Conservation (phyloP, 1,284 basidiomycete species). For the Ganoderma multipileum region DNA sequence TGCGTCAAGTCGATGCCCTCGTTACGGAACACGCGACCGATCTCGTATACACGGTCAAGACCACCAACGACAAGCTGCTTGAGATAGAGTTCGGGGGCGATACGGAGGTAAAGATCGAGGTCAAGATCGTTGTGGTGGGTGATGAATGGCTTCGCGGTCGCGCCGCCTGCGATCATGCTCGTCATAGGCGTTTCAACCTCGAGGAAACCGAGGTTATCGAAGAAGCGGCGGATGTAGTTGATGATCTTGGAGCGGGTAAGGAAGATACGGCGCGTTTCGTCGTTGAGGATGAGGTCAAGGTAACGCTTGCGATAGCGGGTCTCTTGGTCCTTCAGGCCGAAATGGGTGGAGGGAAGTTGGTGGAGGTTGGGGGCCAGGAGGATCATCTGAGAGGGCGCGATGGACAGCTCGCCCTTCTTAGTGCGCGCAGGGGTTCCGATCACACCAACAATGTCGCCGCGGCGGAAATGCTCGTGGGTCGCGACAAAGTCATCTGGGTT, state of each 20-base stretch:
- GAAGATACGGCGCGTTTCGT: conserved; percentile 91
- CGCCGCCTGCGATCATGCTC: conserved; percentile 95
- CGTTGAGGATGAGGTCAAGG: conserved; percentile 97
- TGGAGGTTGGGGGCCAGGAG: conserved; percentile 97
- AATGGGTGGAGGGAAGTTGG: conserved; percentile 91
- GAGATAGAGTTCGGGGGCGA: conserved; percentile 98
- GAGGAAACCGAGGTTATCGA: conserved; percentile 94
- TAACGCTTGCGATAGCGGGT: conserved; percentile 99
- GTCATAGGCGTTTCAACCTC: conserved; percentile 99
- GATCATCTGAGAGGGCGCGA: conserved; percentile 82
- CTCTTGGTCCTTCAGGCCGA: conserved; percentile 95
- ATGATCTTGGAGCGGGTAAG: conserved; percentile 88
- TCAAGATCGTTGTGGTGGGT: conserved; percentile 99
- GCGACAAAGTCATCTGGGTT: conserved; percentile 76
- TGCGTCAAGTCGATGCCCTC: conserved; percentile 99
- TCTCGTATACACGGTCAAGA: conserved; percentile 97
- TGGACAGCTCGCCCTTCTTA: conserved; percentile 95
- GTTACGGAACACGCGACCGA: conserved; percentile 98
- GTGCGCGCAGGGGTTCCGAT: conserved; percentile 90
- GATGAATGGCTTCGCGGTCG: conserved; percentile 98
- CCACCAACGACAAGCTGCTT: conserved; percentile 98
- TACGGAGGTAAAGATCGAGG: conserved; percentile 97
- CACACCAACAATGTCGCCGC: conserved; percentile 97
- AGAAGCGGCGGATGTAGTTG: conserved; percentile 91
- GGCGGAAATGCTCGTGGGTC: conserved; percentile 88